Conservation (phyloP, 2,329 filamentous ascomycete genomes). For the Phaeosphaeria sp. region DNA sequence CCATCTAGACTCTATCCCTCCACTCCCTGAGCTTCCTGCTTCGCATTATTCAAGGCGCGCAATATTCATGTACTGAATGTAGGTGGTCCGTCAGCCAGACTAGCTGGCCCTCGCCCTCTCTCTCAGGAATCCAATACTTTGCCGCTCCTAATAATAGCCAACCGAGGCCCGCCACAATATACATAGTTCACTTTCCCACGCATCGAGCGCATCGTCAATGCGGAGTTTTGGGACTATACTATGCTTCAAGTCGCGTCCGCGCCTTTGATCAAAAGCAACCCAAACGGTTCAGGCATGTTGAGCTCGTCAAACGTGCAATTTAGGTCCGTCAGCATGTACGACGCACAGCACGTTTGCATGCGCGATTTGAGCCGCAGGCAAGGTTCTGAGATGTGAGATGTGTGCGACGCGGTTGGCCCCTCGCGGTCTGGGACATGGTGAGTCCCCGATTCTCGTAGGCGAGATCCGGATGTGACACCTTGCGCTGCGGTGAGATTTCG, state of each 20-base stretch:
- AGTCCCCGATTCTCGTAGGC: conserved; percentile 7
- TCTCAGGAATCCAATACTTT: background rate
- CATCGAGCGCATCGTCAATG: too few species aligned
- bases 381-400: background rate
- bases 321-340: background rate
- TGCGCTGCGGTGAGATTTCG: background rate
- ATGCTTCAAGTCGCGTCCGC: too few species aligned
- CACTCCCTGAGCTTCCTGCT: background rate
- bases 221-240: too few species aligned
- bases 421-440: too few species aligned
- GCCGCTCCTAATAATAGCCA: background rate
- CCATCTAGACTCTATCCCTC: background rate
- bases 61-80: background rate
- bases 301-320: too few species aligned
- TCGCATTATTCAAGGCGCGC: background rate
- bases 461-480: conserved; percentile 11
- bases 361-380: background rate
- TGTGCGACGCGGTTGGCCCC: background rate
- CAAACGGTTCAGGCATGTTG: too few species aligned
- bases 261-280: too few species aligned
- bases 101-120: too few species aligned
- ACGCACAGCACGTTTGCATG: background rate
- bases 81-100: background rate
- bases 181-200: too few species aligned
- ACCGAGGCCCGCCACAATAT: background rate